These are phyloP conservation scores for Camillea tinctor DNA, from an alignment of 2,329 filamentous ascomycete genomes.

Conservation along the genomic window DNA sequence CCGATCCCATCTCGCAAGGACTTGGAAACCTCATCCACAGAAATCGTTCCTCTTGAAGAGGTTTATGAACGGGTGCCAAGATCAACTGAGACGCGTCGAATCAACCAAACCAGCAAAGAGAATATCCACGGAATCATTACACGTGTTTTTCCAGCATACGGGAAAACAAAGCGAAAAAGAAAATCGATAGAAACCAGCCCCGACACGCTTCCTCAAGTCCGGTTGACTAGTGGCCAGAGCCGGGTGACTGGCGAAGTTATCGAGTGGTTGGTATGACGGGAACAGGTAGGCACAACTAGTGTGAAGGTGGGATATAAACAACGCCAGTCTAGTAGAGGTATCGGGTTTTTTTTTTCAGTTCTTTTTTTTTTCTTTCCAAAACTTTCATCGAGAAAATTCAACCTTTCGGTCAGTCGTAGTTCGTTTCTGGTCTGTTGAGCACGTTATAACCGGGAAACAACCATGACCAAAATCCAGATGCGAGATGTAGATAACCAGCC, in stretches of 20 bases:
- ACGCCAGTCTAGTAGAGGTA: background rate
- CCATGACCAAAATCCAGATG: conserved; percentile 30
- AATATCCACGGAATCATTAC: background rate
- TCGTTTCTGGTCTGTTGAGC: conserved; percentile 28
- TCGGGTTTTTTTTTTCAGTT: background rate
- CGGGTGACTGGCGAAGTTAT: background rate
- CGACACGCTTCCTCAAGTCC: conserved; percentile 6
- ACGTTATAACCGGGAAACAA: conserved; percentile 23
- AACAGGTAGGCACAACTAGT: background rate
- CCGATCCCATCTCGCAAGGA: no score
- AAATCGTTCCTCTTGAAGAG: background rate
- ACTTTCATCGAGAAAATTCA: conserved; percentile 2
- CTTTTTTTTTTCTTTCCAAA: conserved; percentile 4
- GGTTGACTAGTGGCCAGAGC: background rate
- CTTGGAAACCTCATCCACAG: no score
- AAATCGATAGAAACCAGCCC: conserved; percentile 5
- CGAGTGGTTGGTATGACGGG: background rate
- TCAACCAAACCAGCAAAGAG: background rate
- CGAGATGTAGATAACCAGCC: conserved; percentile 28
- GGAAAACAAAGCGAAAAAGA: conserved; percentile 5
- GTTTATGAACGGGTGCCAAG: background rate
- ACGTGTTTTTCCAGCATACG: background rate
- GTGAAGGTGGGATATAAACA: background rate
- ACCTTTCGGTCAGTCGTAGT: conserved; percentile 29
- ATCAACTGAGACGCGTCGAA: background rate